These are phyloP conservation scores for Trichocomaceae sp. DNA, from an alignment of 2,329 filamentous ascomycete species.

Conservation along the genomic window DNA sequence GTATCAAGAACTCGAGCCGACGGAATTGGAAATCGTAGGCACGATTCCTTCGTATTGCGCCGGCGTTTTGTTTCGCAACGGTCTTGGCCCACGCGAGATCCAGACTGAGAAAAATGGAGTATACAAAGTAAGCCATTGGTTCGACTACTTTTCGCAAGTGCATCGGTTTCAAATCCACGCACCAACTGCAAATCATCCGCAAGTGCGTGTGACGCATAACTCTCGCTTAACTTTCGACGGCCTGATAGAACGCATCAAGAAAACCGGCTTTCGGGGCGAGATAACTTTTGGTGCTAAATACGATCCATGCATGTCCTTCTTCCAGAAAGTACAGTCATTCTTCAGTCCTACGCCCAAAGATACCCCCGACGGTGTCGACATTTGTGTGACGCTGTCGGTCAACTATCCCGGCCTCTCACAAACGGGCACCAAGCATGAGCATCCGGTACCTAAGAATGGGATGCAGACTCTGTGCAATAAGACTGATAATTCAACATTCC, in stretches of 20 bases:
- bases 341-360: conserved; percentile 37
- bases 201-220: conserved; percentile 57
- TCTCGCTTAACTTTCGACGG: conserved; percentile 63
- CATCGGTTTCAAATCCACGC: conserved; percentile 66
- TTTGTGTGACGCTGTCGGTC: conserved; percentile 59
- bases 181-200: conserved; percentile 25
- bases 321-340: conserved; percentile 62
- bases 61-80: conserved; percentile 67
- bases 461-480: conserved; percentile 53
- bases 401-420: conserved; percentile 55
- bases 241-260: conserved; percentile 54
- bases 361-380: conserved; percentile 44
- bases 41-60: conserved; percentile 64
- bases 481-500: conserved; percentile 52
- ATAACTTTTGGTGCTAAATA: conserved; percentile 64
- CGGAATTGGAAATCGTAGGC: conserved; percentile 59
- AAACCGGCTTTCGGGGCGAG: conserved; percentile 50
- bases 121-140: conserved; percentile 66
- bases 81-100: conserved; percentile 60
- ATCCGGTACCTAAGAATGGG: conserved; percentile 23
- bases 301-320: conserved; percentile 68
- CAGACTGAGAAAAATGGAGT: conserved; percentile 53
- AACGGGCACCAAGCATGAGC: conserved; percentile 17
- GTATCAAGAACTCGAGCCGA: conserved; percentile 58
- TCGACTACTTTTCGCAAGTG: conserved; percentile 66